Conservation (phyloP, 2,329 filamentous ascomycete species). For the Calonectria montana region DNA sequence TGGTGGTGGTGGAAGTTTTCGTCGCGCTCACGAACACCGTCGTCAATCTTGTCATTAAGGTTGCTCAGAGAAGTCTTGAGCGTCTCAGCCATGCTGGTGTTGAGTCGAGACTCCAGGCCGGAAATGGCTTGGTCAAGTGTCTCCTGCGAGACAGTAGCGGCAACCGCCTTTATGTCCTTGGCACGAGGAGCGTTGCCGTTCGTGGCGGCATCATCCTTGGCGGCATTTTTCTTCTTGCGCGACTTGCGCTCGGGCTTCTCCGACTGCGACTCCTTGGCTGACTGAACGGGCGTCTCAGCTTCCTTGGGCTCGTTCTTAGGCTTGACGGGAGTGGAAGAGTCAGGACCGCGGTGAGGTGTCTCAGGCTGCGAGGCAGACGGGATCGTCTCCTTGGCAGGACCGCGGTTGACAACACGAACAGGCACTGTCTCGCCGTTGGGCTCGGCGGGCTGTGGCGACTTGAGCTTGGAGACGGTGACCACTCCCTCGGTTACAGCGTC, state of each 20-base stretch:
- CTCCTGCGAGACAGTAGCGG: constrained; percentile 54
- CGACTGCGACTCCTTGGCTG: constrained; percentile 51
- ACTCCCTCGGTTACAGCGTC: constrained; percentile 80
- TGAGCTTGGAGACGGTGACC: constrained; percentile 80
- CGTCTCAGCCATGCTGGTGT: constrained; percentile 58
- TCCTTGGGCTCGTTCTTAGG: constrained; percentile 60
- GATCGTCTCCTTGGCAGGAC: constrained; percentile 51
- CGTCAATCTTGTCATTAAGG: constrained; percentile 71
- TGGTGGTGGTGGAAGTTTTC: constrained; percentile 65
- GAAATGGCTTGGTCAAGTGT: constrained; percentile 65
- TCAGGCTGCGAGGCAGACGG: constrained; percentile 42
- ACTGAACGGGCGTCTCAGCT: constrained; percentile 55
- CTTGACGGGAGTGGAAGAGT: constrained; percentile 51
- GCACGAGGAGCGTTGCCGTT: constrained; percentile 54
- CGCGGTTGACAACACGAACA: constrained; percentile 50
- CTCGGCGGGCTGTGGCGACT: constrained; percentile 60
- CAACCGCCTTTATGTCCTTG: constrained; percentile 48
- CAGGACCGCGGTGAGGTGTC: constrained; percentile 45
- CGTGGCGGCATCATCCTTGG: constrained; percentile 58
- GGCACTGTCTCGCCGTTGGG: constrained; percentile 50
- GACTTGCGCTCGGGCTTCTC: constrained; percentile 73
- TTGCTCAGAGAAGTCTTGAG: constrained; percentile 70
- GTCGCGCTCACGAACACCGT: constrained; percentile 70
- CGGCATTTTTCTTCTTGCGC: constrained; percentile 73
- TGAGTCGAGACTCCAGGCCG: constrained; percentile 64